phyloP scores from a whole-genome alignment of 2,329 filamentous ascomycete genomes.

The Cercospora nicotianae region DNA sequence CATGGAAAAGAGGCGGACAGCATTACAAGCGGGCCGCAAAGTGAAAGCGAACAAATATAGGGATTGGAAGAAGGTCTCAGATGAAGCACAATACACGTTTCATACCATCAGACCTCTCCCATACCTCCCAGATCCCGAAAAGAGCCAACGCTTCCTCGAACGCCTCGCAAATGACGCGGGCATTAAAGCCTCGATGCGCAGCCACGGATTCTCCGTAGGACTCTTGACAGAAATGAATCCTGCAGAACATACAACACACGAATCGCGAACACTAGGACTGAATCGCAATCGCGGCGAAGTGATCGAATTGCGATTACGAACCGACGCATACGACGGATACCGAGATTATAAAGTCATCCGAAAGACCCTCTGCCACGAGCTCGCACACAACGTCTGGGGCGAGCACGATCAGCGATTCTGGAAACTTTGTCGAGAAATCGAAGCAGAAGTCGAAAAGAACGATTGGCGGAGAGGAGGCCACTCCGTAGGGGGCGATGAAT shows the following conservation, averaged over 20 bases:
- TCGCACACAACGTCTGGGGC: slow-evolving; percentile 86
- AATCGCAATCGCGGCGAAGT: slow-evolving; percentile 87
- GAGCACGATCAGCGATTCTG: slow-evolving; percentile 87
- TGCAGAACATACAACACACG: slow-evolving; percentile 74
- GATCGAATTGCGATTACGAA: slow-evolving; percentile 87
- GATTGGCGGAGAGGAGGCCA: slow-evolving; percentile 76
- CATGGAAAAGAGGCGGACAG: slow-evolving; percentile 41
- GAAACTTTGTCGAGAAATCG: slow-evolving; percentile 82
- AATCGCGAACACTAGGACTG: slow-evolving; percentile 78
- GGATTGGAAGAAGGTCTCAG: slow-evolving; percentile 52
- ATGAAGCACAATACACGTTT: slow-evolving; percentile 77
- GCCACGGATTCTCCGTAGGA: slow-evolving; percentile 80
- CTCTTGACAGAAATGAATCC: slow-evolving; percentile 96
- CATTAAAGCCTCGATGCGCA: slow-evolving; percentile 78
- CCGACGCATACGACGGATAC: slow-evolving; percentile 91
- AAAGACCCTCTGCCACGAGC: slow-evolving; percentile 89
- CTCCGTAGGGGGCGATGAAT: slow-evolving; percentile 60
- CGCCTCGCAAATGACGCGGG: slow-evolving; percentile 79
- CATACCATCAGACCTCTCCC: slow-evolving; percentile 70
- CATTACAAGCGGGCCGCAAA: slow-evolving; percentile 43
- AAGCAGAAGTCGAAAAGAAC: slow-evolving; percentile 75
- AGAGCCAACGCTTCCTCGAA: slow-evolving; percentile 69
- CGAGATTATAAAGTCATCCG: slow-evolving; percentile 89
- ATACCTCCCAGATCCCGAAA: slow-evolving; percentile 73
- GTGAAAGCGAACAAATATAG: slow-evolving; percentile 38